Evolutionary conservation across 805 yeast species (phyloP).

Genomic region (Saccharomycopsis capsularis): DNA sequence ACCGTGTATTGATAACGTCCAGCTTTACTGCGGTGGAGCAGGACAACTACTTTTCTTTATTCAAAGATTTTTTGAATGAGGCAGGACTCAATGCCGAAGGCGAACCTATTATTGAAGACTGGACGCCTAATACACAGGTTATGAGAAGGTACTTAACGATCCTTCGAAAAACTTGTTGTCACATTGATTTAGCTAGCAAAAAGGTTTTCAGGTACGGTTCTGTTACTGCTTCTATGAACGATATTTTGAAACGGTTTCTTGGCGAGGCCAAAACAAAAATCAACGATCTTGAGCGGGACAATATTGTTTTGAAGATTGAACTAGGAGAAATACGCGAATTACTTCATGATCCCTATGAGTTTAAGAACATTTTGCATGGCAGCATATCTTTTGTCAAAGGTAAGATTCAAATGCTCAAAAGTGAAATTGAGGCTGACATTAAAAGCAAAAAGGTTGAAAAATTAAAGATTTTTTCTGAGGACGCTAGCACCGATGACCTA

Average conservation of each 20-base stretch:
- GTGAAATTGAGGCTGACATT: constrained; percentile 18
- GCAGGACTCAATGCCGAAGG: constrained; percentile 50
- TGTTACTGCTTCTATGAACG: constrained; percentile 47
- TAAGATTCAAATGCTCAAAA: constrained; percentile 22
- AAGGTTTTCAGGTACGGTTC: constrained; percentile 27
- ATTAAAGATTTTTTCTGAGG: constrained; percentile 20
- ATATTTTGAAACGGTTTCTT: constrained; percentile 60
- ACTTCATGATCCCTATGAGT: constrained; percentile 37
- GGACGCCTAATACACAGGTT: constrained; percentile 40
- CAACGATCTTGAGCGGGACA: constrained; percentile 14
- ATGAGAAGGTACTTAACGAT: constrained; percentile 65
- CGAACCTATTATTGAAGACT: constrained; percentile 40
- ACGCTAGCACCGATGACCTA: constrained; percentile 15
- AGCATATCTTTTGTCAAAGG: constrained; percentile 15
- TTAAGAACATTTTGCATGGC: constrained; percentile 4
- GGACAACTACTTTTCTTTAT: constrained; percentile 65
- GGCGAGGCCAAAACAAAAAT: constrained; percentile 43
- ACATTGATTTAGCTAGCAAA: constrained; percentile 43
- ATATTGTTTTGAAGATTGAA: constrained; percentile 41
- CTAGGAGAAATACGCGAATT: constrained; percentile 67
- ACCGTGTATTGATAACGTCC: constrained; percentile 57
- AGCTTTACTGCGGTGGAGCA: constrained; percentile 81
- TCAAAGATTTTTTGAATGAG: constrained; percentile 49
- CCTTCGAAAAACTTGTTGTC: constrained; percentile 77
- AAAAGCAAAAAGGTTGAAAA: constrained; percentile 3